phyloP scores from a whole-genome alignment of 2,329 filamentous ascomycete genomes.

The Colletotrichum spaethianum region DNA sequence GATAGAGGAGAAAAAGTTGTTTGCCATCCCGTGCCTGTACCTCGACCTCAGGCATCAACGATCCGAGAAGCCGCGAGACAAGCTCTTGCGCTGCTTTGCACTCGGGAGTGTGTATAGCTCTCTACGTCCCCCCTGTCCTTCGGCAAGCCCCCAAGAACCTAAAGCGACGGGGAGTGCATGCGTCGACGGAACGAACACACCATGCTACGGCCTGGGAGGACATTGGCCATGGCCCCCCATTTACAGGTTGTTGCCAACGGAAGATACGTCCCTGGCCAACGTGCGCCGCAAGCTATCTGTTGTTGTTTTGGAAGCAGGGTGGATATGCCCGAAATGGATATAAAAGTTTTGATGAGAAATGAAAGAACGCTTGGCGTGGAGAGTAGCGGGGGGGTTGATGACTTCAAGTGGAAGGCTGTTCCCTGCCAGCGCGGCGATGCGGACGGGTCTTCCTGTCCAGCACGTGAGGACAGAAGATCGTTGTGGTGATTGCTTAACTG shows the following conservation, averaged over 20 bases:
- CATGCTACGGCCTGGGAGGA: background rate
- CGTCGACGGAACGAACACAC: background rate
- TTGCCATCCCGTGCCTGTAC: background rate
- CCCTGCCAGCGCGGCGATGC: conserved; percentile 30
- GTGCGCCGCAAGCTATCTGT: background rate
- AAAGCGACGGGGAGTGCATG: background rate
- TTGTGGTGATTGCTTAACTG: background rate
- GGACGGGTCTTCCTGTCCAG: conserved; percentile 27
- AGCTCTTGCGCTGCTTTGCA: conserved; percentile 9
- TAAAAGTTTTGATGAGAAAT: conserved; percentile 33
- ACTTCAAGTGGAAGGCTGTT: conserved; percentile 23
- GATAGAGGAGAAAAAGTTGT: conserved; percentile 10
- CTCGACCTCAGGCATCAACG: conserved; percentile 28
- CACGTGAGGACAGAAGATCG: conserved; percentile 33
- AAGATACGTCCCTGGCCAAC: background rate
- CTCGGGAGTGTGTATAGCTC: conserved; percentile 6
- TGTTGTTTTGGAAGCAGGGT: background rate
- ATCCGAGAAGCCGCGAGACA: conserved; percentile 35
- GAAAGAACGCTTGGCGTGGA: conserved; percentile 27
- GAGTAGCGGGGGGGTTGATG: conserved; percentile 2
- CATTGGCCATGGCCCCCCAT: conserved; percentile 4
- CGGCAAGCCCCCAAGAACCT: background rate
- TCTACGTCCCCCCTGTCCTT: background rate
- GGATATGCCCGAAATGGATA: conserved; percentile 18
- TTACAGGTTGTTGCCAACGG: background rate